Percentiles rank a stretch among this genome's conserved stretches.
Conservation (phyloP, 345 rosid genomes). For the Euphorbia tirucalli region DNA sequence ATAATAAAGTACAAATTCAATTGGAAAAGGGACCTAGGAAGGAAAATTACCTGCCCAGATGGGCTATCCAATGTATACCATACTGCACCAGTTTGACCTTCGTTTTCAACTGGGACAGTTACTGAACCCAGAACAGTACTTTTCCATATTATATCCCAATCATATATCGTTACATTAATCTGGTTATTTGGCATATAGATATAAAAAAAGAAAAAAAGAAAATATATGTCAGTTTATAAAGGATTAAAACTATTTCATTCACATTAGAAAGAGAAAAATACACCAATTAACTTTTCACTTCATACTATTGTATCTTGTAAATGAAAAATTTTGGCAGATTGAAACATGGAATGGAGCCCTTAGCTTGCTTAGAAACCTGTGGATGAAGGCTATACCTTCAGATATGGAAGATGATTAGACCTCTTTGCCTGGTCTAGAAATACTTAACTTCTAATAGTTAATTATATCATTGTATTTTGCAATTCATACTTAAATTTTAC, state of each 20-base stretch:
- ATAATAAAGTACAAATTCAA: constrained; percentile 4
- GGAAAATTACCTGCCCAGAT: constrained; percentile 79
- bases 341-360: not conserved
- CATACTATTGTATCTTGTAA: not conserved
- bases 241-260: constrained; percentile 1
- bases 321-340: not conserved
- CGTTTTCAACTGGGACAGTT: constrained; percentile 75
- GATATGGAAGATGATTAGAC: not conserved
- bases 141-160: constrained; percentile 99
- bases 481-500: not conserved
- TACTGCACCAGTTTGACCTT: constrained; percentile 83
- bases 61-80: constrained; percentile 89
- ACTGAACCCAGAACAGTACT: constrained; percentile 97
- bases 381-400: not conserved
- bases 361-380: not conserved
- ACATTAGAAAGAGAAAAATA: not conserved
- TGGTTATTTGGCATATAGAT: constrained; percentile 25
- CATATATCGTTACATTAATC: constrained; percentile 95
- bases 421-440: not conserved
- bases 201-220: not conserved
- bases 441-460: not conserved
- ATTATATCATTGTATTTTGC: not conserved
- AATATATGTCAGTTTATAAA: not conserved
- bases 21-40: constrained; percentile 12
- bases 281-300: not conserved